These are phyloP conservation scores for Pseudocercospora macadamiae DNA, from an alignment of 2,329 filamentous ascomycete species.

Conservation along the genomic window DNA sequence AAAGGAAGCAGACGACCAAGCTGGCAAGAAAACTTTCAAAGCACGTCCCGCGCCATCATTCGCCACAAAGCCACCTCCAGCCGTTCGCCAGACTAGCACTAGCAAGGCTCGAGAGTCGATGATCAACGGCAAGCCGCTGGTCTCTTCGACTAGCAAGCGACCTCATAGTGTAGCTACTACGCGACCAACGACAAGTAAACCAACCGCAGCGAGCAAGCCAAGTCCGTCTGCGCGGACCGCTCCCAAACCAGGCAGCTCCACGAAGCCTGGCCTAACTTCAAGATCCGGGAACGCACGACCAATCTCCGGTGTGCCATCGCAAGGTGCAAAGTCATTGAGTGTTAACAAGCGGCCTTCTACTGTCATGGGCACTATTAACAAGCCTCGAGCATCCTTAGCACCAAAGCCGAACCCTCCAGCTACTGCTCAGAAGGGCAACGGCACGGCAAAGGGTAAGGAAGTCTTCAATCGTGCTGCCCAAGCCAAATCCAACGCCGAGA, in stretches of 20 bases:
- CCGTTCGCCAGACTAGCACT: conserved; percentile 51
- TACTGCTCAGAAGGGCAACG: conserved; percentile 32
- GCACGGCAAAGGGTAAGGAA: conserved; percentile 47
- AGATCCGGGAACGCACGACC: not conserved
- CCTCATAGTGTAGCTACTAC: conserved; percentile 30
- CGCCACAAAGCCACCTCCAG: conserved; percentile 27
- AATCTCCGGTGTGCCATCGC: not conserved
- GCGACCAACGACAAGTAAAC: conserved; percentile 14
- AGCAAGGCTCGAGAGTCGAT: conserved; percentile 49
- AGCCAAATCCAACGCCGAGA: conserved; percentile 46
- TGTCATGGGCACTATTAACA: not conserved
- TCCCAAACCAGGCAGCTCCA: conserved; percentile 1
- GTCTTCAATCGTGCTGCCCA: conserved; percentile 50
- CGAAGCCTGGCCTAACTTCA: not conserved
- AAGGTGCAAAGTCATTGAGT: not conserved
- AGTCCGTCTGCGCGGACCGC: conserved; percentile 11
- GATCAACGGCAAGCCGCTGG: conserved; percentile 28
- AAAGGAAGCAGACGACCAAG: conserved; percentile 43
- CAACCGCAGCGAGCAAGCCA: conserved; percentile 10
- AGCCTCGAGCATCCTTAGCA: conserved; percentile 14
- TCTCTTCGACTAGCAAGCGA: conserved; percentile 20
- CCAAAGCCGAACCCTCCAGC: conserved; percentile 18
- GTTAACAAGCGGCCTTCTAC: conserved; percentile 12
- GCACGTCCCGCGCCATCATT: conserved; percentile 47
- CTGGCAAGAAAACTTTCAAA: conserved; percentile 48